A percentile compares a stretch with the other conserved stretches of the same genome.
Evolutionary conservation across 331 rosid species (phyloP).

Genomic region (Rosa hybrid): DNA sequence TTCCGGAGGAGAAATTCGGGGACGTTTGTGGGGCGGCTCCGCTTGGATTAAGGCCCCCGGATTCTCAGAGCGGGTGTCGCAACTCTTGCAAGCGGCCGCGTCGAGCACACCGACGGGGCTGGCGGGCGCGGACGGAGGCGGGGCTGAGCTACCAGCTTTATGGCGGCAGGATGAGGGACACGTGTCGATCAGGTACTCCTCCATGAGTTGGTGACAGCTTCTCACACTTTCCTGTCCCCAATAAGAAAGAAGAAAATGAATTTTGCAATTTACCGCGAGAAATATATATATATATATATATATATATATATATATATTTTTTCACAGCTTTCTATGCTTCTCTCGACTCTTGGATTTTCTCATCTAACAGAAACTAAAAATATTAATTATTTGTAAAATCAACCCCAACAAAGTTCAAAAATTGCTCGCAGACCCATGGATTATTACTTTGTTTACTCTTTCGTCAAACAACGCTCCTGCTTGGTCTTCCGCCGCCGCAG

Average conservation of each 20-base stretch:
- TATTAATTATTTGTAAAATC: neutral
- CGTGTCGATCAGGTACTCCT: slow-evolving; percentile 61
- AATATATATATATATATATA: neutral
- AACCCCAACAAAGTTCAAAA: neutral
- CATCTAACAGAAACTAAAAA: neutral
- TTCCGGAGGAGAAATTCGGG: slow-evolving; percentile 41
- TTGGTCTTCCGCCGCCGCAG: neutral
- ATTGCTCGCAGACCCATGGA: neutral
- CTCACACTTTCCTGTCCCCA: slow-evolving; percentile 68
- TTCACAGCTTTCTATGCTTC: slow-evolving; percentile 36
- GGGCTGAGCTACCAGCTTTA: slow-evolving; percentile 27
- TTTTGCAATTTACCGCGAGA: neutral
- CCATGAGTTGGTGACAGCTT: slow-evolving; percentile 89
- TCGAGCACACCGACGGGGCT: slow-evolving; percentile 78
- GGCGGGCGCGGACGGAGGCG: slow-evolving; percentile 29
- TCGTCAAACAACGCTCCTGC: slow-evolving; percentile 26
- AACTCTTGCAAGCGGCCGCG: slow-evolving; percentile 57
- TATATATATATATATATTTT: too few species aligned
- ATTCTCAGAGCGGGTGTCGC: slow-evolving; percentile 50
- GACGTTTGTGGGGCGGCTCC: slow-evolving; percentile 48
- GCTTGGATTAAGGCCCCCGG: slow-evolving; percentile 19
- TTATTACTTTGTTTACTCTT: slow-evolving; percentile 43
- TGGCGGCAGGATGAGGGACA: slow-evolving; percentile 38
- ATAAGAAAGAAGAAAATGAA: slow-evolving; percentile 20
- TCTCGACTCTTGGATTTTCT: slow-evolving; percentile 17